Conservation (phyloP, 2,329 filamentous ascomycete genomes). For the Karstenula rhodostoma region DNA sequence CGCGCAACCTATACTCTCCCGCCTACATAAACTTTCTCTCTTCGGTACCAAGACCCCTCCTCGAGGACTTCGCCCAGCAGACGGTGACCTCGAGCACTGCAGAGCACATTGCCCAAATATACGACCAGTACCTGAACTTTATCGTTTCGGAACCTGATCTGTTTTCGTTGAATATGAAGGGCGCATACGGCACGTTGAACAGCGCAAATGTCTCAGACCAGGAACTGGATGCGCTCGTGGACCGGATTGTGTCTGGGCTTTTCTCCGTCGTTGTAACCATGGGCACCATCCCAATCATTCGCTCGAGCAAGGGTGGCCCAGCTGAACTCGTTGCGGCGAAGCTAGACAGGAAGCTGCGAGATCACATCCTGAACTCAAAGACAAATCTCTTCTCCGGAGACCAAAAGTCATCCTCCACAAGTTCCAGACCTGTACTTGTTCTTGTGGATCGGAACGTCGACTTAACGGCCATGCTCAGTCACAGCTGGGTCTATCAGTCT, state of each 20-base stretch:
- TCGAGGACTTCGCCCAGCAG: conserved; percentile 93
- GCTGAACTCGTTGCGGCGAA: conserved; percentile 95
- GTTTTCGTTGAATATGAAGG: conserved; percentile 92
- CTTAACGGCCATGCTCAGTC: conserved; percentile 96
- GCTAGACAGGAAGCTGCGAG: conserved; percentile 91
- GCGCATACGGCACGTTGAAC: conserved; percentile 96
- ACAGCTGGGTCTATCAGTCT: conserved; percentile 91
- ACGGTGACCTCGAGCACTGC: conserved; percentile 85
- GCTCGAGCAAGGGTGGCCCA: conserved; percentile 90
- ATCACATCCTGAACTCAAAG: conserved; percentile 97
- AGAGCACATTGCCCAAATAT: conserved; percentile 90
- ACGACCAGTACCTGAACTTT: conserved; percentile 97
- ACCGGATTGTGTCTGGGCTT: conserved; percentile 92
- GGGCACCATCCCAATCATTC: conserved; percentile 96
- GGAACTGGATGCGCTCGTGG: conserved; percentile 84
- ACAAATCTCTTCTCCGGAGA: conserved; percentile 89
- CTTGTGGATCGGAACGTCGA: conserved; percentile 94
- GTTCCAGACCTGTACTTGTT: conserved; percentile 84
- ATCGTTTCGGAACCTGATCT: conserved; percentile 94
- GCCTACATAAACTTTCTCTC: conserved; percentile 98
- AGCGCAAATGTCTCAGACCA: conserved; percentile 90
- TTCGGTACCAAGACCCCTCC: conserved; percentile 84
- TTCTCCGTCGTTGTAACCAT: conserved; percentile 99
- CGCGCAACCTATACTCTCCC: conserved; percentile 85
- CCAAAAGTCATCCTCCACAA: conserved; percentile 65